These are phyloP conservation scores for Pestalotiopsis fici DNA, from an alignment of 2,329 filamentous ascomycete species.

Conservation along the genomic window DNA sequence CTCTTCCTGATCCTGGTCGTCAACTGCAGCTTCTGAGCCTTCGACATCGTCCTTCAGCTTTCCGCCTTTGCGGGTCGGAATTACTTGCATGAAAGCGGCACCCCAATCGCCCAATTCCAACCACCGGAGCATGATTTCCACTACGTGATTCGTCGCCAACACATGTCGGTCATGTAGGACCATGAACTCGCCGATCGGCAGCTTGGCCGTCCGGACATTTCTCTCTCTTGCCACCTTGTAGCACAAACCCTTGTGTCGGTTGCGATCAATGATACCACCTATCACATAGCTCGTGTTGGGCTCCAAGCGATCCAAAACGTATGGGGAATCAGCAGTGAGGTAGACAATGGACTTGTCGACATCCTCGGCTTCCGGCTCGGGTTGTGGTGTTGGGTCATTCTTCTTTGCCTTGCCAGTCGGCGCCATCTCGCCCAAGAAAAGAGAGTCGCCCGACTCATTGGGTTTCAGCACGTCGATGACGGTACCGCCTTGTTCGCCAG, in stretches of 20 bases:
- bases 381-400: slow-evolving; percentile 16
- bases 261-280: slow-evolving; percentile 93
- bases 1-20: slow-evolving; percentile 10
- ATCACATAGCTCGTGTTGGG: slow-evolving; percentile 91
- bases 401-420: slow-evolving; percentile 35
- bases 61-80: slow-evolving; percentile 88
- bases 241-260: slow-evolving; percentile 92
- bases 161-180: slow-evolving; percentile 86
- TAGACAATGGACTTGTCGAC: slow-evolving; percentile 68
- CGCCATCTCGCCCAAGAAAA: slow-evolving; percentile 30
- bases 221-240: slow-evolving; percentile 75
- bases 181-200: slow-evolving; percentile 95
- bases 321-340: slow-evolving; percentile 85
- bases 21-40: slow-evolving; percentile 10
- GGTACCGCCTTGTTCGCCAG: slow-evolving; percentile 51
- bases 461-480: slow-evolving; percentile 59
- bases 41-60: slow-evolving; percentile 52
- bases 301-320: slow-evolving; percentile 80
- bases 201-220: slow-evolving; percentile 82
- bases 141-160: slow-evolving; percentile 90
- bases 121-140: slow-evolving; percentile 96
- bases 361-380: slow-evolving; percentile 27
- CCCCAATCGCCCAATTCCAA: slow-evolving; percentile 90
- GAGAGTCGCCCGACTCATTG: slow-evolving; percentile 28
- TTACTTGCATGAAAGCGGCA: slow-evolving; percentile 81